phyloP scores from a whole-genome alignment of 345 rosid species.

The Aethionema arabicum region DNA sequence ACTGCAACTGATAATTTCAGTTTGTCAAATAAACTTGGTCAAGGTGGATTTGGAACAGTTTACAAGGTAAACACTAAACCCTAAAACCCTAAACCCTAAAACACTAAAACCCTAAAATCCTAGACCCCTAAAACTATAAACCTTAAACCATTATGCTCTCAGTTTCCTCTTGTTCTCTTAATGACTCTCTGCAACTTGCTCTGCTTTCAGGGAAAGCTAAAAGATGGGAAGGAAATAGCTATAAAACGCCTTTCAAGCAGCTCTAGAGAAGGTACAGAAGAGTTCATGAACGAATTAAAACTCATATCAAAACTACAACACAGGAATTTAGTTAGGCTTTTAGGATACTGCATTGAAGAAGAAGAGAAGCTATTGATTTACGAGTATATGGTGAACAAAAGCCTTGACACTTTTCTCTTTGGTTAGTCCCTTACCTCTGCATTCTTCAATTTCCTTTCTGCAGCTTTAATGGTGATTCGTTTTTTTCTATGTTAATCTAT shows the following conservation, averaged over 20 bases:
- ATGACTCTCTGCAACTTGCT: conserved; percentile 10
- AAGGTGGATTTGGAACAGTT: conserved; percentile 34
- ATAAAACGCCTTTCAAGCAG: conserved; percentile 46
- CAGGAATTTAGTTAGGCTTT: conserved; percentile 54
- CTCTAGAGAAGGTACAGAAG: conserved; percentile 47
- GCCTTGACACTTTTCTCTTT: conserved; percentile 49
- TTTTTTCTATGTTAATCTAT: background rate
- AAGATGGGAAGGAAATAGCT: conserved; percentile 43
- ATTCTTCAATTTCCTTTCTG: background rate
- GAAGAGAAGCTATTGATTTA: conserved; percentile 55
- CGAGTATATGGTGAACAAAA: conserved; percentile 51
- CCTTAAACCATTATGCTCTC: too few relatives aligned
- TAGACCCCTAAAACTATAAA: too few relatives aligned
- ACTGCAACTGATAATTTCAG: conserved; percentile 20
- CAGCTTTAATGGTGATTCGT: background rate
- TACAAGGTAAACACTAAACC: conserved; percentile 15
- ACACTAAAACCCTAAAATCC: too few relatives aligned
- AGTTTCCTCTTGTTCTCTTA: background rate
- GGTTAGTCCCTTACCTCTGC: conserved; percentile 31
- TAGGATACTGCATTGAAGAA: conserved; percentile 51
- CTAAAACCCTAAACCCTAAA: too few relatives aligned
- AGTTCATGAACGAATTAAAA: conserved; percentile 42
- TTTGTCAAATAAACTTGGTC: conserved; percentile 23
- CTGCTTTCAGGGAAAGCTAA: conserved; percentile 39
- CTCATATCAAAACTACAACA: conserved; percentile 60